phyloP scores from a whole-genome alignment of 2,329 filamentous ascomycete genomes.

The Ophiocordyceps camponoti-saundersi region DNA sequence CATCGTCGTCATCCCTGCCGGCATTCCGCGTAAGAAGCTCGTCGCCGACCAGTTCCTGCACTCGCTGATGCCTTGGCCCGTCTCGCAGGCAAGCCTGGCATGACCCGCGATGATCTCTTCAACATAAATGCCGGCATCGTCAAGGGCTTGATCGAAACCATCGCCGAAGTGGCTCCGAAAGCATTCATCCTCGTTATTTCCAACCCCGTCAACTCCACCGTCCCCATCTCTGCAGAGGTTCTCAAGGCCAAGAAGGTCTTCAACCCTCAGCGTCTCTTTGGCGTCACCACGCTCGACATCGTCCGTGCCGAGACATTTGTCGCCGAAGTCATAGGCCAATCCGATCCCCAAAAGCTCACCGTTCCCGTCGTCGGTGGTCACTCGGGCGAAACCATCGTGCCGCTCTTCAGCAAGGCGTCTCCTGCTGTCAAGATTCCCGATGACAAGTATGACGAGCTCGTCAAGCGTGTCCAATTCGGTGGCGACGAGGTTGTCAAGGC shows the following conservation, averaged over 20 bases:
- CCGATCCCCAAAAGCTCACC: conserved; percentile 64
- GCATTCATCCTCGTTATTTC: conserved; percentile 95
- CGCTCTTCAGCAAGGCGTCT: conserved; percentile 83
- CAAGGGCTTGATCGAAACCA: conserved; percentile 76
- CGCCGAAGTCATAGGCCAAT: conserved; percentile 65
- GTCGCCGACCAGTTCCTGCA: neutral
- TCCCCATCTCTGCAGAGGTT: conserved; percentile 92
- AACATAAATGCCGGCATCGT: conserved; percentile 99
- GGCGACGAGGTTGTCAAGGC: conserved; percentile 95
- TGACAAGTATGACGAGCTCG: conserved; percentile 78
- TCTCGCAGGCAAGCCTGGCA: conserved; percentile 81
- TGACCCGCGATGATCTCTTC: conserved; percentile 99
- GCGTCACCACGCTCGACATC: conserved; percentile 96
- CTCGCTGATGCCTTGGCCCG: neutral
- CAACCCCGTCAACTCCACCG: conserved; percentile 98
- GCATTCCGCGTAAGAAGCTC: conserved; percentile 67
- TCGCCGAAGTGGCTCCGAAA: conserved; percentile 78
- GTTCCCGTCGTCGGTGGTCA: conserved; percentile 94
- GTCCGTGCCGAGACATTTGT: conserved; percentile 97
- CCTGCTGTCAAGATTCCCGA: conserved; percentile 65
- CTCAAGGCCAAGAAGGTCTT: conserved; percentile 89
- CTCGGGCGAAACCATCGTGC: conserved; percentile 96
- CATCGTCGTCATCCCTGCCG: conserved; percentile 92
- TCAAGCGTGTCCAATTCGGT: conserved; percentile 94
- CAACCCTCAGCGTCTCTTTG: conserved; percentile 89